Base-by-base conservation (phyloP, 2,329 filamentous ascomycete genomes). In the Exophiala dermatitidis region DNA sequence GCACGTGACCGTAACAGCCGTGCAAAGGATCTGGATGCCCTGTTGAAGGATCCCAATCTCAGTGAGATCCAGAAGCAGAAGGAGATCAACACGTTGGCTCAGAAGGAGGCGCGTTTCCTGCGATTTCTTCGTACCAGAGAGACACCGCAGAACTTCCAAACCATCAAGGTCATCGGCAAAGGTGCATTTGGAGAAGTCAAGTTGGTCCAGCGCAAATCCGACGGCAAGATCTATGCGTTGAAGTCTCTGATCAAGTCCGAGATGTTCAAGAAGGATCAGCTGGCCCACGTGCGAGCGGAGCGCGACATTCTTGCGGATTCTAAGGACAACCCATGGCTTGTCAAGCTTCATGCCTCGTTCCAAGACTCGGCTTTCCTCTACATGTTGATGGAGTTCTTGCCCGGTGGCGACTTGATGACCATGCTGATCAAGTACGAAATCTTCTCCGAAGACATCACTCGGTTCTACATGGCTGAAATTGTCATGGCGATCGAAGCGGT, bases 371-470 rank as follows among this genome's bases (percentile, higher is more conserved):
- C 93, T 62, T 98, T 96, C 74, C 77, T 98, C 34, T 98, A 98
- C 76, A 93, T 98, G 85, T 78, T 98, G 57, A 98, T 98, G 93
- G 93, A 98, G 73, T 98, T 97, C 73, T 80, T 98, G 70, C 93
- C 93, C 5, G 93, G 93, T 71, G 93, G 93, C 71, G 93, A 98
- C 74, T 72, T 98, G 69, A 98, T 98, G 93, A 98, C 93, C 2
- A 98, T 98, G 93, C 78, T 98, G 63, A 98, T 98, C 76, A 98
- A 97, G 78, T 98, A 98, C 67, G 93, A 98, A 70, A 96, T 98
- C 69, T 98, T 98, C 71, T 95, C 90, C 0, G 91, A 97, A 70
- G 93, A 98, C 63, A 97, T 98, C 62, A 98, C 93, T 31, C 84
- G 93, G 12, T 98, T 98, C 73, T 98, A 98, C 73, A 98, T 98